Conservation (phyloP, 2,329 filamentous ascomycete species). For the Nemania serpens region DNA sequence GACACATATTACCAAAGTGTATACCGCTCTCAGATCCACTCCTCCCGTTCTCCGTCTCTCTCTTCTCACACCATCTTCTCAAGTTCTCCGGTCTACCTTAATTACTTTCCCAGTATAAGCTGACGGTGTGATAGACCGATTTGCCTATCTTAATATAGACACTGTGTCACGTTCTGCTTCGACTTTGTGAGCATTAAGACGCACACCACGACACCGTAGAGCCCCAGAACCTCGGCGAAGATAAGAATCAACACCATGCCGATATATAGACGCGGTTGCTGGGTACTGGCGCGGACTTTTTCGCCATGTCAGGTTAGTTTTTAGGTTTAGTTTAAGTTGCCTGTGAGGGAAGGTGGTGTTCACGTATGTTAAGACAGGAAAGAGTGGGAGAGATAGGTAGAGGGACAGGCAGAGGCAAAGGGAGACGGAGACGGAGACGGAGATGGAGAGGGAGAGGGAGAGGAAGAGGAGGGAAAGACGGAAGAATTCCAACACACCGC, state of each 20-base stretch:
- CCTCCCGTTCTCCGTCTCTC: not conserved
- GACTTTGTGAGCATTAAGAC: slow-evolving; percentile 55
- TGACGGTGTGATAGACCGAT: not conserved
- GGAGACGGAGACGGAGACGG: not conserved
- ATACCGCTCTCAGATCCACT: not conserved
- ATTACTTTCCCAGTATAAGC: not conserved
- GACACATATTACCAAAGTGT: not conserved
- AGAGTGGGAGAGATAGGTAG: not conserved
- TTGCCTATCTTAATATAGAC: slow-evolving; percentile 39
- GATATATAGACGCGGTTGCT: slow-evolving; percentile 52
- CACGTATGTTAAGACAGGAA: no score
- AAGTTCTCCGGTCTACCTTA: not conserved
- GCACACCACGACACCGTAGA: slow-evolving; percentile 45
- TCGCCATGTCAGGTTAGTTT: slow-evolving; percentile 21
- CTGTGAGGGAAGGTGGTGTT: not conserved
- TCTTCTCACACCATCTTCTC: not conserved
- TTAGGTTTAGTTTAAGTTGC: not conserved
- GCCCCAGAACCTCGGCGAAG: slow-evolving; percentile 51
- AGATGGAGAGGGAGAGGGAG: not conserved
- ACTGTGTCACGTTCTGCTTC: slow-evolving; percentile 45
- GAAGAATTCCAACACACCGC: slow-evolving; percentile 41
- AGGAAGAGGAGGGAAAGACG: not conserved
- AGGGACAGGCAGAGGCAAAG: not conserved
- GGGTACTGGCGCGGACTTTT: slow-evolving; percentile 50
- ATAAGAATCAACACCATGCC: slow-evolving; percentile 55